Conservation (phyloP, 208 protist species). For the Leishmania tropica region DNA sequence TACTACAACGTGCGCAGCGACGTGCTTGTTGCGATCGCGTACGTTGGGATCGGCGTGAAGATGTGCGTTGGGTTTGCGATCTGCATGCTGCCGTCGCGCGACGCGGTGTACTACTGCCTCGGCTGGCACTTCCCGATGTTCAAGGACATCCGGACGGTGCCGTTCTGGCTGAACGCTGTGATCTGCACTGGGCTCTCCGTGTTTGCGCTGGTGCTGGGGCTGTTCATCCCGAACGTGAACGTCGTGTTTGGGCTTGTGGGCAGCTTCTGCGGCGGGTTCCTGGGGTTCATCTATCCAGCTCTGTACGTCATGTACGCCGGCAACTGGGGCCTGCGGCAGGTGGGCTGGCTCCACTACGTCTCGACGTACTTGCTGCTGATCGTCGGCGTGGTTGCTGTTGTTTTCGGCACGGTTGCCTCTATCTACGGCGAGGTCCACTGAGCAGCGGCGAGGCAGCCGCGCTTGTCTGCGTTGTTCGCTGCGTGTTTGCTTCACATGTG, state of each 20-base stretch:
- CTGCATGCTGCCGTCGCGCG: slow-evolving; percentile 73
- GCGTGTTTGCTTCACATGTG: neutral
- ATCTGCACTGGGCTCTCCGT: slow-evolving; percentile 67
- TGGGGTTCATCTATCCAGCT: slow-evolving; percentile 86
- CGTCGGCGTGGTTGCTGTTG: slow-evolving; percentile 62
- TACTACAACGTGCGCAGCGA: slow-evolving; percentile 62
- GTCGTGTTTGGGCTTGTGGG: slow-evolving; percentile 85
- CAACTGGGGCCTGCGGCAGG: slow-evolving; percentile 50
- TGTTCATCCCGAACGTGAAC: slow-evolving; percentile 72
- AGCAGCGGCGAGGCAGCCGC: neutral
- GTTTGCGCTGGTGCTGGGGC: slow-evolving; percentile 68
- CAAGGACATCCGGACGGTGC: slow-evolving; percentile 48
- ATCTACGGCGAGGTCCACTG: slow-evolving; percentile 41
- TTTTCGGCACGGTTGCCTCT: slow-evolving; percentile 67
- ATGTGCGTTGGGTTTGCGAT: slow-evolving; percentile 79
- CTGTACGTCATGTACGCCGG: slow-evolving; percentile 85
- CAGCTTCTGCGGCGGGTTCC: slow-evolving; percentile 70
- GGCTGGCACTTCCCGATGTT: slow-evolving; percentile 49
- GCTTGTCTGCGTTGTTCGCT: neutral
- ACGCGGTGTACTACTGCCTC: slow-evolving; percentile 73
- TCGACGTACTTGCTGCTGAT: slow-evolving; percentile 79
- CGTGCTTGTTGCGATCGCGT: slow-evolving; percentile 57
- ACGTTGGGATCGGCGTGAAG: slow-evolving; percentile 76
- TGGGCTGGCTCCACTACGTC: slow-evolving; percentile 75
- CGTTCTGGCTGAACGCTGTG: slow-evolving; percentile 57